phyloP scores from a whole-genome alignment of 768 basidiomycete species.

The Paxillus rubicundulus region DNA sequence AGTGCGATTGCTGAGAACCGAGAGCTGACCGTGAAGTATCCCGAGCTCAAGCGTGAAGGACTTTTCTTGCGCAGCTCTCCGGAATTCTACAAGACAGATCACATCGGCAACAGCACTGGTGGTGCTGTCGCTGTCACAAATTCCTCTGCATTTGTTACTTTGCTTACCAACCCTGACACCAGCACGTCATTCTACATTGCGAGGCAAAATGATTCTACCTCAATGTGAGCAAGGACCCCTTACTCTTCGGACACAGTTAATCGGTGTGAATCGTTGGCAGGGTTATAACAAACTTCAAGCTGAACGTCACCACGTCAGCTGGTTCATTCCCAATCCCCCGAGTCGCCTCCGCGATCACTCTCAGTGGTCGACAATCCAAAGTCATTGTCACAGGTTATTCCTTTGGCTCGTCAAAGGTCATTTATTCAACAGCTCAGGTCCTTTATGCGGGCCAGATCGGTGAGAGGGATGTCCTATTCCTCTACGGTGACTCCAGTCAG shows the following conservation, averaged over 20 bases:
- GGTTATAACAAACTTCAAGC: conserved; percentile 48
- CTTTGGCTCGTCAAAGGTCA: conserved; percentile 60
- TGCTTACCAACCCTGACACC: conserved; percentile 68
- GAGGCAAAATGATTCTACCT: conserved; percentile 65
- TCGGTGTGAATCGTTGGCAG: background rate
- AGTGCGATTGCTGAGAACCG: conserved; percentile 67
- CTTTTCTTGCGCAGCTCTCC: conserved; percentile 77
- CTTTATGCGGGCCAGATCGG: conserved; percentile 65
- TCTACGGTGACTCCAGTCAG: conserved; percentile 55
- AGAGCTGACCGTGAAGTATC: conserved; percentile 62
- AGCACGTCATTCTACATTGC: conserved; percentile 65
- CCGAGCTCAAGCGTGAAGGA: conserved; percentile 75
- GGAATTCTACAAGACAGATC: conserved; percentile 77
- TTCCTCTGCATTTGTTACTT: conserved; percentile 53
- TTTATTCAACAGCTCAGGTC: conserved; percentile 73
- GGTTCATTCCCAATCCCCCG: conserved; percentile 58
- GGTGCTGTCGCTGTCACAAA: conserved; percentile 45
- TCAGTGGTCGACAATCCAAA: conserved; percentile 72
- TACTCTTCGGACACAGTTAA: background rate
- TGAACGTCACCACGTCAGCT: conserved; percentile 54
- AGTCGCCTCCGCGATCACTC: conserved; percentile 49
- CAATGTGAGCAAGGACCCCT: conserved; percentile 45
- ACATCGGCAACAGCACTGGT: conserved; percentile 60
- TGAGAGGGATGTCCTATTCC: conserved; percentile 58
- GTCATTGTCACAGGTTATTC: conserved; percentile 69